Percentiles rank a stretch among this genome's conserved stretches.
phyloP scores from a whole-genome alignment of 2,329 filamentous ascomycete species.

The Fusarium sp. region DNA sequence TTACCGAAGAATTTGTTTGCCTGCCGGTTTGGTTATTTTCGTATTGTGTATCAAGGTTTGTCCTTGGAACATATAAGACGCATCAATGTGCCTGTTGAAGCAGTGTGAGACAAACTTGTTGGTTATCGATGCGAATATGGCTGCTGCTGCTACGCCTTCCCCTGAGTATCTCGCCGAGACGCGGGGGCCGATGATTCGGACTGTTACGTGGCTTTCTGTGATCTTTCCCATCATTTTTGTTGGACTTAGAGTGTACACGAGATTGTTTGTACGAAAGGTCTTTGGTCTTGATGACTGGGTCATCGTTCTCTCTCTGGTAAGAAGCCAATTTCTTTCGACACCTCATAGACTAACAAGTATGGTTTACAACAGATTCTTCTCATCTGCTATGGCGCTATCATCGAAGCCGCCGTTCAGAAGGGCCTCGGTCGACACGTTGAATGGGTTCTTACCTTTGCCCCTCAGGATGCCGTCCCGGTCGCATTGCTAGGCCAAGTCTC shows the following conservation, averaged over 20 bases:
- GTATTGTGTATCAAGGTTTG: background rate
- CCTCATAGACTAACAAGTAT: background rate
- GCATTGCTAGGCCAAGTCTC: slow-evolving; percentile 20
- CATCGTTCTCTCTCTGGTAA: slow-evolving; percentile 21
- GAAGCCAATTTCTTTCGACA: fast-evolving
- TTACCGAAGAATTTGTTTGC: background rate
- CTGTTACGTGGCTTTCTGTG: slow-evolving; percentile 27
- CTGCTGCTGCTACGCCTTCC: background rate
- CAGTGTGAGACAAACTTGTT: background rate
- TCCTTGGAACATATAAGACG: slow-evolving; percentile 6
- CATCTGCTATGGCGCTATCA: slow-evolving; percentile 19
- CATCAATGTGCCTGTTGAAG: background rate
- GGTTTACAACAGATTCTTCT: slow-evolving; percentile 10
- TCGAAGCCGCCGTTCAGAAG: slow-evolving; percentile 19
- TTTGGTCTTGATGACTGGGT: slow-evolving; percentile 31
- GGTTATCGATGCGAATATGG: background rate
- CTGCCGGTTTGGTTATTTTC: background rate
- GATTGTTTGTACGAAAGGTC: slow-evolving; percentile 24
- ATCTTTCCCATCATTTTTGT: slow-evolving; percentile 15
- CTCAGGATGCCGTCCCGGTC: slow-evolving; percentile 16
- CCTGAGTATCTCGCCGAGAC: slow-evolving; percentile 21
- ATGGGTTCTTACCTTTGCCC: slow-evolving; percentile 5
- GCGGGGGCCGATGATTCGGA: slow-evolving; percentile 10
- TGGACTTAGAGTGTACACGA: slow-evolving; percentile 7
- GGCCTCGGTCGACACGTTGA: slow-evolving; percentile 24